Conservation (phyloP, 2,329 filamentous ascomycete species). For the Taxawa tesnikishii region DNA sequence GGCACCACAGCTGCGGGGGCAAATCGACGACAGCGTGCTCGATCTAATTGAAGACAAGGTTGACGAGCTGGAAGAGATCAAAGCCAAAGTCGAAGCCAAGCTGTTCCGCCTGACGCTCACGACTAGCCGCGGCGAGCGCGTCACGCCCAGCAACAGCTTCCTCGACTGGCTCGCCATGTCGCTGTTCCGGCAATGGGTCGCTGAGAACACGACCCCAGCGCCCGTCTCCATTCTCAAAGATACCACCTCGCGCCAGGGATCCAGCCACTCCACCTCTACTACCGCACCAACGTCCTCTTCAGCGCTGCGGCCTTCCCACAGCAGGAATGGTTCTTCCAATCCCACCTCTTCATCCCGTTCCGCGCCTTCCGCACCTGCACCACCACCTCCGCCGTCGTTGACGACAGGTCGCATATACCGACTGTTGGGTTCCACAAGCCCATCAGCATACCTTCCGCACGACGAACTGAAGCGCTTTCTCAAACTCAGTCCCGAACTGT, state of each 20-base stretch:
- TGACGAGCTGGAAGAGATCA: conserved; percentile 75
- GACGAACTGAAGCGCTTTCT: conserved; percentile 87
- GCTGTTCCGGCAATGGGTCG: conserved; percentile 85
- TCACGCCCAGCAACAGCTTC: conserved; percentile 67
- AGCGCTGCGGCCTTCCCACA: conserved; percentile 7
- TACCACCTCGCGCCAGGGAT: neutral
- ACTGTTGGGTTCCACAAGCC: conserved; percentile 51
- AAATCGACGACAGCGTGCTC: conserved; percentile 63
- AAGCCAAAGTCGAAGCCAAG: conserved; percentile 65
- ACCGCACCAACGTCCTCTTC: conserved; percentile 6
- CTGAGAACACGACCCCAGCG: conserved; percentile 73
- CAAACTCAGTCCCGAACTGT: conserved; percentile 69
- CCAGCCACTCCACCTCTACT: conserved; percentile 25
- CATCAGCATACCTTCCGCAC: conserved; percentile 58
- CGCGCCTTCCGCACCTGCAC: conserved; percentile 16
- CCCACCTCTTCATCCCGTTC: neutral
- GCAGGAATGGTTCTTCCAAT: conserved; percentile 7
- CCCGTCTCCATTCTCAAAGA: conserved; percentile 40
- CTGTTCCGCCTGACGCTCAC: conserved; percentile 72
- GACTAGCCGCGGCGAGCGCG: conserved; percentile 68
- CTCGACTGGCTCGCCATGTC: conserved; percentile 82
- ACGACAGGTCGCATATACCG: conserved; percentile 65
- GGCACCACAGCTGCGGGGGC: conserved; percentile 60
- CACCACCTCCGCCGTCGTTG: conserved; percentile 33
- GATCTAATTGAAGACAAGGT: conserved; percentile 93